Evolutionary conservation across 2,329 filamentous ascomycete genomes (phyloP).

Genomic region (Tolypocladium guangdongense): DNA sequence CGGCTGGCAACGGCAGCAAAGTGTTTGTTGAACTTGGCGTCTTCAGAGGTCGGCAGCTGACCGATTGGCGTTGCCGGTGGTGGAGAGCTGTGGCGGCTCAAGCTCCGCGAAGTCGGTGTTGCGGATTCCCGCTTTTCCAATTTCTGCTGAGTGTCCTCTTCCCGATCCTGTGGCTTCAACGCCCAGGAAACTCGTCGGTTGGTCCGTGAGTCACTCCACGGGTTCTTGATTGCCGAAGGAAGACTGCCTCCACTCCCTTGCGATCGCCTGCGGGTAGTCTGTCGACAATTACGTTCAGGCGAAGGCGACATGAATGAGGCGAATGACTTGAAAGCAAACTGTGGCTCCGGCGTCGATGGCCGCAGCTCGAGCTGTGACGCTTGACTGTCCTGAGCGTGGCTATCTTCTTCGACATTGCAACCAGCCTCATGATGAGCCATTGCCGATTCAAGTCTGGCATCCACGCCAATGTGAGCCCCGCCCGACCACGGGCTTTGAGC

Average conservation of each 20-base stretch:
- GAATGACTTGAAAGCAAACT: slow-evolving; percentile 40
- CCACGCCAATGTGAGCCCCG: background rate
- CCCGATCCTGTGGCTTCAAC: slow-evolving; percentile 4
- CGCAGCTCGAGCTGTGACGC: slow-evolving; percentile 4
- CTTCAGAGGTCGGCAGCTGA: slow-evolving; percentile 21
- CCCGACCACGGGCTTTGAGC: slow-evolving; percentile 13
- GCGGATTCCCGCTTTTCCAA: background rate
- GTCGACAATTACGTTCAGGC: slow-evolving; percentile 21
- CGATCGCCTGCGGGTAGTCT: slow-evolving; percentile 7
- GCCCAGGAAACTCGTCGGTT: slow-evolving; percentile 27
- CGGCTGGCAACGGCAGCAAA: slow-evolving; percentile 33
- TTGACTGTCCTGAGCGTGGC: background rate
- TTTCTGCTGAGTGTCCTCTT: background rate
- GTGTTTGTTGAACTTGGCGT: slow-evolving; percentile 33
- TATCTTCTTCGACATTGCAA: background rate
- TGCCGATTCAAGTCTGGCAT: background rate
- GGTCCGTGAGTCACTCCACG: slow-evolving; percentile 15
- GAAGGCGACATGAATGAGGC: slow-evolving; percentile 41
- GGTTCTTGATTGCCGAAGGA: slow-evolving; percentile 23
- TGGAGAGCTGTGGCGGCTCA: slow-evolving; percentile 26
- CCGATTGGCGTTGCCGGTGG: slow-evolving; percentile 27
- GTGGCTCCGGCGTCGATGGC: slow-evolving; percentile 33
- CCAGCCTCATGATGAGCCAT: background rate
- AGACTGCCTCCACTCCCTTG: slow-evolving; percentile 13
- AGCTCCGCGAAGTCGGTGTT: slow-evolving; percentile 7